Evolutionary conservation across 306 rosid genomes (phyloP).

Genomic region (Delonix regia): DNA sequence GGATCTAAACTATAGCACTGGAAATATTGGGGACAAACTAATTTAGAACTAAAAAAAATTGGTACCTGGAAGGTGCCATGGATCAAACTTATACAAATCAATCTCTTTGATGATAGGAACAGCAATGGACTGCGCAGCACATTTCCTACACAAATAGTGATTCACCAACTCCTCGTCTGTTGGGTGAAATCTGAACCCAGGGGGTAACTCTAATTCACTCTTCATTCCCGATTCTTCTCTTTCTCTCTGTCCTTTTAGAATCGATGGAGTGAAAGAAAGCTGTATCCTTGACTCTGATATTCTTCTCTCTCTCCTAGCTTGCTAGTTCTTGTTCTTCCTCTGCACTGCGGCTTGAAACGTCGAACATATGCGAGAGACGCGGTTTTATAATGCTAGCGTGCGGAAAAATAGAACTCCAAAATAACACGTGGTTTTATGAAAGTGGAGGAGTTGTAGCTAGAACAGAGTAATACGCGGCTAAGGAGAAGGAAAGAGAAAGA

Average conservation of each 20-base stretch:
- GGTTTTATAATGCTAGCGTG: conserved; percentile 27
- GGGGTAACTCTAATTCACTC: conserved; percentile 65
- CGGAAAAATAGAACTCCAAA: neutral
- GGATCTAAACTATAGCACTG: neutral
- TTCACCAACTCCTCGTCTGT: conserved; percentile 89
- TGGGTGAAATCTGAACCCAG: conserved; percentile 96
- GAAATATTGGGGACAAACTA: too few species aligned
- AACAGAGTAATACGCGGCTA: neutral
- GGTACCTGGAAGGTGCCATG: conserved; percentile 94
- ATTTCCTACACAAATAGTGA: conserved; percentile 75
- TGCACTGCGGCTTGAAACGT: neutral
- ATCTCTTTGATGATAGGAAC: conserved; percentile 84
- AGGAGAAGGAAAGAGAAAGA: neutral
- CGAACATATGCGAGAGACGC: neutral
- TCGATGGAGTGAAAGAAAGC: neutral
- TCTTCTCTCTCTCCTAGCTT: neutral
- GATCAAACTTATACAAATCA: conserved; percentile 86
- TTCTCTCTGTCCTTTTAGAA: neutral
- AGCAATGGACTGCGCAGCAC: conserved; percentile 65
- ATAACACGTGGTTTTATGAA: conserved; percentile 45
- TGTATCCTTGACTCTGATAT: neutral
- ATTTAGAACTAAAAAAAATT: neutral
- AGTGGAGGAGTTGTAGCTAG: neutral
- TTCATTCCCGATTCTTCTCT: conserved; percentile 43
- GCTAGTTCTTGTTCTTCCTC: neutral